Conservation (phyloP, 768 basidiomycete genomes). For the Termitomyces sp. region DNA sequence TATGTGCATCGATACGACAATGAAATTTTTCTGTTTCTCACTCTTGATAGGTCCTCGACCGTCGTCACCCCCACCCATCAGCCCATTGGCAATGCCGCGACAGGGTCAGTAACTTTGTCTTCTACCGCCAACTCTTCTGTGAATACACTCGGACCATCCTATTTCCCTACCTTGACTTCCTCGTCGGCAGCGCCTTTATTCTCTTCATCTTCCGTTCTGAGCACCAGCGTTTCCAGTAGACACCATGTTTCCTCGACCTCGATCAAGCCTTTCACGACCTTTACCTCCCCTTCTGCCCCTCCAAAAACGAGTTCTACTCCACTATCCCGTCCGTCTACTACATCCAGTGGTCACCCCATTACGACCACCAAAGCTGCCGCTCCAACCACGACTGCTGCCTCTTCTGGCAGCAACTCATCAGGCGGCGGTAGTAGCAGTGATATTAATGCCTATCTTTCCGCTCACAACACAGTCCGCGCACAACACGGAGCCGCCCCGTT, state of each 20-base stretch:
- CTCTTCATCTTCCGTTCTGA: neutral
- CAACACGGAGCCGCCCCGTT: slow-evolving; percentile 63
- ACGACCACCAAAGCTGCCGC: slow-evolving; percentile 17
- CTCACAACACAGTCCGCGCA: slow-evolving; percentile 63
- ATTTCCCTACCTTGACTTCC: slow-evolving; percentile 14
- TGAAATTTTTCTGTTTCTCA: neutral
- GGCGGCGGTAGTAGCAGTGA: slow-evolving; percentile 36
- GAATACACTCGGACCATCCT: slow-evolving; percentile 2
- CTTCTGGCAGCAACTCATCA: slow-evolving; percentile 14
- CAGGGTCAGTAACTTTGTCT: slow-evolving; percentile 10
- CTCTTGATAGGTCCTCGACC: slow-evolving; percentile 13
- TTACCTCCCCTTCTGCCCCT: slow-evolving; percentile 12
- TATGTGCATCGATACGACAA: neutral
- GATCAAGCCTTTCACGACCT: slow-evolving; percentile 12
- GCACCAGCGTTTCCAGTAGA: slow-evolving; percentile 14
- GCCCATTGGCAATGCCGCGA: slow-evolving; percentile 15
- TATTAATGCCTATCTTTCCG: slow-evolving; percentile 49
- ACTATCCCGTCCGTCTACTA: slow-evolving; percentile 18
- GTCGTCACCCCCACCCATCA: slow-evolving; percentile 17
- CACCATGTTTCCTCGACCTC: slow-evolving; percentile 8
- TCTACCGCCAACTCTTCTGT: slow-evolving; percentile 1
- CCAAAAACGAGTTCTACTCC: slow-evolving; percentile 12
- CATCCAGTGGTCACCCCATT: slow-evolving; percentile 17
- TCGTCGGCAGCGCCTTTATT: slow-evolving; percentile 14
- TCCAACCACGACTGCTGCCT: slow-evolving; percentile 13